Evolutionary conservation across 2,329 filamentous ascomycete species (phyloP), one percentile per base, ranked within the genome.

Genomic region (Allantophomopsis cytisporea): DNA sequence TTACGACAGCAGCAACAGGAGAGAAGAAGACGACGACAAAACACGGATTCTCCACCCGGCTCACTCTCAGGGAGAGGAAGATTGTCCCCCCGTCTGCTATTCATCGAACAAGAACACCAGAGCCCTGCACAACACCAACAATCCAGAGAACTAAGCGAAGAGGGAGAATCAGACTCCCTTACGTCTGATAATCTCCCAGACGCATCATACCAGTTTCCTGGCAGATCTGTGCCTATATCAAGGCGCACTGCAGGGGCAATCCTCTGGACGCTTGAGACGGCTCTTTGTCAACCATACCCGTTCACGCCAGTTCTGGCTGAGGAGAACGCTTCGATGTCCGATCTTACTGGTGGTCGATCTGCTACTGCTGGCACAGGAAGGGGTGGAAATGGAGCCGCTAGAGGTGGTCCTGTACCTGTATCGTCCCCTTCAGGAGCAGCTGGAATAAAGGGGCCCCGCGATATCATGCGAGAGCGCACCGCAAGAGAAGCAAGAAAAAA

Each of bases 311-410:
- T 94, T 60, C 64, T 80, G 50, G 71, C 80, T 44, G 91, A 98
- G 68, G 84, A 94, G 66, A 82, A 84, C 71, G 84, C 88, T 50
- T 75, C 76, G 53, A 96, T 98, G 88, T 83, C 88, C 50, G 88
- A 94, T 59, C 69, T 94, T 51, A 69, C 75, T 54, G 73, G 76
- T 55, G 66, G 67, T 52, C 64, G 68, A 47, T 61, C 65, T 49
- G 59, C 64, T 47, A 66, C 71, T 47, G 72, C 73, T 54, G 73
- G 72, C 48, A 64, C 64, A 54, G 76, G 77, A 65, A 73, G 73
- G 49, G 63, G 36, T 41, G 63, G 63, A 50, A 75, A 76, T 66
- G 75, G 73, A 47, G 65, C 41, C 41, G 54, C 65, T 11, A 63
- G 68, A 37, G 62, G 64, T n/a, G 60, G 65, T 2, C 65, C 71